These are phyloP conservation scores for Coelastrella sp. DNA, from an alignment of 139 green algal genomes.

Conservation along the genomic window DNA sequence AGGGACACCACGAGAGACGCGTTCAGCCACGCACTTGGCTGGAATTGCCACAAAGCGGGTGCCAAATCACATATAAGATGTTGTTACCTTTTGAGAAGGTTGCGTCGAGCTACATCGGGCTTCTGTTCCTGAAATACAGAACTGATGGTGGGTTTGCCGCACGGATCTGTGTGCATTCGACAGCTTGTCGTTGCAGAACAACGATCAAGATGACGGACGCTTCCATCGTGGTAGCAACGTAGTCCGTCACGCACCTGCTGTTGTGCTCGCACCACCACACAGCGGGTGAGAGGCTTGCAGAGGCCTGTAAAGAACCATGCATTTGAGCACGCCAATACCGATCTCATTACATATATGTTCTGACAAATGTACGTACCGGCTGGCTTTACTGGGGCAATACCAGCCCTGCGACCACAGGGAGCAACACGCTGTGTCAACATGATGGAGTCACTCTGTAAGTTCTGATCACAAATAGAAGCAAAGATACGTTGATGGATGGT, in stretches of 20 bases:
- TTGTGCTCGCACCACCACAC: constrained; percentile 35
- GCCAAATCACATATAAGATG: neutral
- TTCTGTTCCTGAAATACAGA: constrained; percentile 9
- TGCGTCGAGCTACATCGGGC: constrained; percentile 26
- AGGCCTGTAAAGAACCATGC: constrained; percentile 4
- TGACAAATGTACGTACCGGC: too few species aligned
- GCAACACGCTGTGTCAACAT: constrained; percentile 20
- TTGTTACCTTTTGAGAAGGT: neutral
- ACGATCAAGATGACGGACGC: too few species aligned
- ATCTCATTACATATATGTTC: neutral
- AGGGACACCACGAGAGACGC: neutral
- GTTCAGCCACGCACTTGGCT: too few species aligned
- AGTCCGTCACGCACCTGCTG: neutral
- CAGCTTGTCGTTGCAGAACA: too few species aligned
- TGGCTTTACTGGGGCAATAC: constrained; percentile 17
- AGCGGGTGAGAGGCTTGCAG: constrained; percentile 13
- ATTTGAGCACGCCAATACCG: neutral
- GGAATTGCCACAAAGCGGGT: neutral
- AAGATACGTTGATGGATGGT: too few species aligned
- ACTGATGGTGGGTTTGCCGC: neutral
- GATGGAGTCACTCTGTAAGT: neutral
- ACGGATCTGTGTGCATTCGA: neutral
- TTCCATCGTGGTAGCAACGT: too few species aligned
- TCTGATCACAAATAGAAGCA: too few species aligned
- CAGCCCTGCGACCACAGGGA: constrained; percentile 10